Conservation (phyloP, 768 basidiomycete genomes). For the Lyophyllum shimeji region DNA sequence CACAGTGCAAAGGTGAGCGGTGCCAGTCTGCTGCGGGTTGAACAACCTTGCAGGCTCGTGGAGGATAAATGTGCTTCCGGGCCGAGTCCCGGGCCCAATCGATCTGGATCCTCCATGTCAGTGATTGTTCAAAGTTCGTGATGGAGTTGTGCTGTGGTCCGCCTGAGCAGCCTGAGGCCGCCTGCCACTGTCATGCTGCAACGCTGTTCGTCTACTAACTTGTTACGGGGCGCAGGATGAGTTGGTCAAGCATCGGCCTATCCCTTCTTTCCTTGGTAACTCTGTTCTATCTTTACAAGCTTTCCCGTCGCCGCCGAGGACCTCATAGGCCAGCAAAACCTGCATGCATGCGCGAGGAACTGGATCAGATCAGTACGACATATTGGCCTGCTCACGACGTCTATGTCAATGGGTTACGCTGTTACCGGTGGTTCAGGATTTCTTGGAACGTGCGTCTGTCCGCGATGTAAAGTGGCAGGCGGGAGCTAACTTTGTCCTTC, state of each 20-base stretch:
- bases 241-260: background rate
- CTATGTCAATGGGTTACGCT: slow-evolving; percentile 26
- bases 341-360: slow-evolving; percentile 9
- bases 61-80: no score
- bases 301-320: slow-evolving; percentile 14
- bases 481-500: background rate
- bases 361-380: slow-evolving; percentile 22
- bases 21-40: no score
- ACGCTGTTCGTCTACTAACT: no score
- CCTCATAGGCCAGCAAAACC: slow-evolving; percentile 4
- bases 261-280: background rate
- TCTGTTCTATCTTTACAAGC: slow-evolving; percentile 13
- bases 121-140: no score
- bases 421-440: slow-evolving; percentile 33
- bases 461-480: background rate
- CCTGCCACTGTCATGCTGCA: no score
- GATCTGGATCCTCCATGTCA: no score
- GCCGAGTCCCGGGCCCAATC: no score
- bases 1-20: no score
- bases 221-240: no score
- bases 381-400: slow-evolving; percentile 25
- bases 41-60: no score
- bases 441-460: slow-evolving; percentile 25
- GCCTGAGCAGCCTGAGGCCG: no score
- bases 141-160: no score